Conservation (phyloP, 768 basidiomycete genomes). For the Tylopilus sp. region DNA sequence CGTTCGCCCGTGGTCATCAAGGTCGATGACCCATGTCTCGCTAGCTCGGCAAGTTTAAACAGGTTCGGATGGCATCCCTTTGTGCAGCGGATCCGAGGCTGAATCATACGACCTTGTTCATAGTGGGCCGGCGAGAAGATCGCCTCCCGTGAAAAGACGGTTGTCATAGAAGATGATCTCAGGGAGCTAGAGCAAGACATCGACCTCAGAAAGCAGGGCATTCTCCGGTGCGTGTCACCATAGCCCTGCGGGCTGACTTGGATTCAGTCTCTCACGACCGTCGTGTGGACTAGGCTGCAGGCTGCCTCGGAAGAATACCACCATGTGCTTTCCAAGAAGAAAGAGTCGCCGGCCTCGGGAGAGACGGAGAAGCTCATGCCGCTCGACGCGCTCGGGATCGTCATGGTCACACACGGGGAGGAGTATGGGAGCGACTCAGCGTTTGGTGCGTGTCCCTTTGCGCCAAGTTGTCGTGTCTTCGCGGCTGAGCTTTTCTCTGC, state of each 20-base stretch:
- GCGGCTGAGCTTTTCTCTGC: background rate
- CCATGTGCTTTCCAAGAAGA: constrained; percentile 70
- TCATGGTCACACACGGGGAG: constrained; percentile 85
- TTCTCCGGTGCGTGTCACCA: constrained; percentile 53
- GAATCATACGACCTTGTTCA: constrained; percentile 23
- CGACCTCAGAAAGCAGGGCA: constrained; percentile 71
- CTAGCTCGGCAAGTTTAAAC: constrained; percentile 75
- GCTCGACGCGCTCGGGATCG: constrained; percentile 75
- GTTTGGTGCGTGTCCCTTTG: constrained; percentile 47
- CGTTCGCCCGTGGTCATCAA: background rate
- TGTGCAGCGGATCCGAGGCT: constrained; percentile 1
- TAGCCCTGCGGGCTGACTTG: background rate
- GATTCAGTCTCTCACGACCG: background rate
- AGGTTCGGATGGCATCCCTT: constrained; percentile 43
- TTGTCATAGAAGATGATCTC: constrained; percentile 69
- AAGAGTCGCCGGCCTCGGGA: constrained; percentile 57
- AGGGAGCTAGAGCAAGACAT: constrained; percentile 80
- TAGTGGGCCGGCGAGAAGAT: constrained; percentile 95
- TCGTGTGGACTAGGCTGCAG: constrained; percentile 49
- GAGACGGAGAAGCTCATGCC: constrained; percentile 69
- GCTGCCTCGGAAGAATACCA: constrained; percentile 71
- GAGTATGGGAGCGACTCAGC: constrained; percentile 75
- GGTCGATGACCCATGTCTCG: constrained; percentile 1
- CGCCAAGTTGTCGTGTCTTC: background rate
- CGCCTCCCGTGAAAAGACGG: constrained; percentile 76